Base-by-base conservation (phyloP, 768 basidiomycete genomes). In the Suillus variegatus region DNA sequence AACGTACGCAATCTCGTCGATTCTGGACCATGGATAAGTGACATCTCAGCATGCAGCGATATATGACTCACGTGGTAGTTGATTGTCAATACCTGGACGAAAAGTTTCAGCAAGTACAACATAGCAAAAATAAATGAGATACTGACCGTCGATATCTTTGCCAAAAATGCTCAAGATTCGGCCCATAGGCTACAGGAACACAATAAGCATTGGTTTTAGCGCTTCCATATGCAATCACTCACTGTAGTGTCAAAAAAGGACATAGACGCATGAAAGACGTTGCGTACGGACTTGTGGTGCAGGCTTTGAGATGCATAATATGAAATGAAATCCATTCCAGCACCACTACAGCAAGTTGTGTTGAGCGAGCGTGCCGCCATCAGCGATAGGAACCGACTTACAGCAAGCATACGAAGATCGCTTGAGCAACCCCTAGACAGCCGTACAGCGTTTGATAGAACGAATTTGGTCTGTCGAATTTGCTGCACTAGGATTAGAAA, bases 231-330 rank as follows among this genome's bases (percentile, higher is more conserved):
- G 5, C 18, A 54, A n/a, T 35, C 13, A 63, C 74, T 68, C 67
- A 84, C 85, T 20, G 87, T 88, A 2, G 84, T 89, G 73, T 93
- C 92, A 69, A 92, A 93, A 77, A 91, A 92, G 2, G 85, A 82
- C 87, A 90, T 91, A 0, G 90, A 90, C 0, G 91, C 90, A 72
- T 85, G 82, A 71, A 90, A 87, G 32, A 90, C 81, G 61, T 86
- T 84, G 32, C 75, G 74, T 32, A 89, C 79, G 0, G 88, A 84
- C 54, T 80, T 73, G 58, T 83, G 80, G 71, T 93, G 90, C 3
- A 93, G 76, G 66, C 86, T 88, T 65, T 81, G 81, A 2, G 89
- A 89, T 5, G 87, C 88, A 62, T 82, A 80, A 71, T 81, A 84
- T 0, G 86, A 84, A 73, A 90, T 79, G 20, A 84, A 74, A 65